These are phyloP conservation scores for Fusarium duplospermum DNA, from an alignment of 2,329 filamentous ascomycete species.

Conservation along the genomic window DNA sequence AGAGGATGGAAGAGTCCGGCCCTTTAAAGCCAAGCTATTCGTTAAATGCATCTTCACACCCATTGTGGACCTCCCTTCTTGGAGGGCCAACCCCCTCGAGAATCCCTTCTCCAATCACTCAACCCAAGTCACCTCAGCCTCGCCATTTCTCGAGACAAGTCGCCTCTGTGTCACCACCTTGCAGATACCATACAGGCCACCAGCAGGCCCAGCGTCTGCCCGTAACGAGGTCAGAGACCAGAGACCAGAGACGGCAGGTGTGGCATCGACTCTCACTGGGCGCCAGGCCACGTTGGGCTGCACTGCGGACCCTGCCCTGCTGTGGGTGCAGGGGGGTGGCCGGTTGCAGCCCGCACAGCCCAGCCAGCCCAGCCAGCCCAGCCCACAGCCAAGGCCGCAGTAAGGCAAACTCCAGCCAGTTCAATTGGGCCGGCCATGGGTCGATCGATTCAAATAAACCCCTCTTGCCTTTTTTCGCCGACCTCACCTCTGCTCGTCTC, in stretches of 20 bases:
- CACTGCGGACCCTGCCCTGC: neutral
- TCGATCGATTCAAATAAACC: neutral
- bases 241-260: neutral
- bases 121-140: neutral
- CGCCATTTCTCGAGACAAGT: neutral
- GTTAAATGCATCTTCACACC: neutral
- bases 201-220: neutral
- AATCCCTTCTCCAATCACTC: neutral
- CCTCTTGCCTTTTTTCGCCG: neutral
- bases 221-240: neutral
- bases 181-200: neutral
- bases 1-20: neutral
- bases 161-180: neutral
- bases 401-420: conserved; percentile 1
- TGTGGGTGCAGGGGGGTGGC: neutral
- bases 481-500: neutral
- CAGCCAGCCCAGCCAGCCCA: neutral
- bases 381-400: neutral
- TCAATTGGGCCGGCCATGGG: neutral
- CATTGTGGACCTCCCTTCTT: neutral
- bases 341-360: neutral
- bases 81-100: neutral
- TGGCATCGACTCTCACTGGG: neutral
- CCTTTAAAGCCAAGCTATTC: neutral
- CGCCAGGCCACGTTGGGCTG: neutral